Percentiles rank a stretch among this genome's conserved stretches.
phyloP scores from a whole-genome alignment of 495 filamentous ascomycete genomes.

The Oleoguttula mirabilis region DNA sequence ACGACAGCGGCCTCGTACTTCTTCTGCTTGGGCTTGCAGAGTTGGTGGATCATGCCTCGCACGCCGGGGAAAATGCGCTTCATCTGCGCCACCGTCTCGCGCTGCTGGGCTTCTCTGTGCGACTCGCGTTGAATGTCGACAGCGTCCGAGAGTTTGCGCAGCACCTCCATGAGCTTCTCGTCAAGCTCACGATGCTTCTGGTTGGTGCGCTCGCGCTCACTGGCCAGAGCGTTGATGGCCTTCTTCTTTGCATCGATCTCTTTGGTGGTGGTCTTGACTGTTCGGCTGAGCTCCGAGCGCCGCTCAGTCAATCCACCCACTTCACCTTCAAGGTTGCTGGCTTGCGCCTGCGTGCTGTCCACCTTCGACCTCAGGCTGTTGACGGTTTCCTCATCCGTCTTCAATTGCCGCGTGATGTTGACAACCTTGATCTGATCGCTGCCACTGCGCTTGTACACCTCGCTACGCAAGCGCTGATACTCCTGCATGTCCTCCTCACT shows the following conservation, averaged over 20 bases:
- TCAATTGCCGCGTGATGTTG: conserved; percentile 69
- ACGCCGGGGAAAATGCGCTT: conserved; percentile 90
- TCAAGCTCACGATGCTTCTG: conserved; percentile 78
- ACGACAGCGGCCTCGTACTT: conserved; percentile 88
- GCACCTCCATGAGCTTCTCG: conserved; percentile 72
- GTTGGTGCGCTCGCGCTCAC: conserved; percentile 66
- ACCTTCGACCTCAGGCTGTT: conserved; percentile 79
- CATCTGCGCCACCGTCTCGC: conserved; percentile 68
- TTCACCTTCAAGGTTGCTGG: conserved; percentile 62
- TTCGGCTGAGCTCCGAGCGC: conserved; percentile 43
- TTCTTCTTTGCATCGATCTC: conserved; percentile 87
- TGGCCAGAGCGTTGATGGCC: conserved; percentile 69
- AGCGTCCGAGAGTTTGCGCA: conserved; percentile 67
- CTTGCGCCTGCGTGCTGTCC: conserved; percentile 58
- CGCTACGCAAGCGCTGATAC: conserved; percentile 72
- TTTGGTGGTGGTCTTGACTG: conserved; percentile 52
- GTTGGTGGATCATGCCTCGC: conserved; percentile 75
- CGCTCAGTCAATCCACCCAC: conserved; percentile 56
- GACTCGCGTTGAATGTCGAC: conserved; percentile 72
- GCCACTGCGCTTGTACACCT: conserved; percentile 75
- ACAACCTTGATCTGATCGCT: conserved; percentile 72
- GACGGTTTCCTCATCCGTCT: conserved; percentile 78
- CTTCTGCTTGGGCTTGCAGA: conserved; percentile 92
- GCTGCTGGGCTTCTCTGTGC: conserved; percentile 62
- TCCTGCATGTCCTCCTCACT: conserved; percentile 79